A percentile compares a stretch with the other conserved stretches of the same genome.
Conservation (phyloP, 805 yeast genomes). For the Wickerhamomyces hampshirensis region DNA sequence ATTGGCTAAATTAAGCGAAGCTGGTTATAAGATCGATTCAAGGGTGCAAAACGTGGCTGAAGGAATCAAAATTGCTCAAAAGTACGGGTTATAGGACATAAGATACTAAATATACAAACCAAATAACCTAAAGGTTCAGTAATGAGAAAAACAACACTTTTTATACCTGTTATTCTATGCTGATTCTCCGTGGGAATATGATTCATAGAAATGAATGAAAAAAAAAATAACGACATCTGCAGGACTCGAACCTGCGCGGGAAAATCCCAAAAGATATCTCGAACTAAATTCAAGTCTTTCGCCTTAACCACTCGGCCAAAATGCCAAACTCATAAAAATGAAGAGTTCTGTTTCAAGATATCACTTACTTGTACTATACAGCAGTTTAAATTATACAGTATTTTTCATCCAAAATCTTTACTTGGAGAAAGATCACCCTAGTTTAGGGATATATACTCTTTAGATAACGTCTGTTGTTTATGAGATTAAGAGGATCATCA, state of each 20-base stretch:
- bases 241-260: constrained; percentile 29
- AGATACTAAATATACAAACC: not conserved
- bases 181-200: not conserved
- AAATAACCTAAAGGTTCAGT: too few relatives aligned
- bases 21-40: constrained; percentile 82
- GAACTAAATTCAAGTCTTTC: constrained; percentile 24
- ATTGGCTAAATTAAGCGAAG: constrained; percentile 43
- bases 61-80: constrained; percentile 61
- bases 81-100: constrained; percentile 24
- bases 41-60: constrained; percentile 82
- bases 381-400: too few relatives aligned
- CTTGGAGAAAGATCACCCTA: too few relatives aligned
- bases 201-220: not conserved
- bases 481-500: too few relatives aligned
- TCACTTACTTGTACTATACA: too few relatives aligned
- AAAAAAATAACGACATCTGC: constrained; percentile 22
- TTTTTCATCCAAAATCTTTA: too few relatives aligned
- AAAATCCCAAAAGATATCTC: constrained; percentile 25
- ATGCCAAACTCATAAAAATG: too few relatives aligned
- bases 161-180: not conserved
- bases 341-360: too few relatives aligned
- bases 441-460: too few relatives aligned
- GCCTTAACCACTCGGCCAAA: constrained; percentile 29
- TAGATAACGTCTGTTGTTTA: too few relatives aligned
- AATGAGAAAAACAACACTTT: too few relatives aligned